phyloP scores from a whole-genome alignment of 1,139 yeast genomes.

The Candida tunisiensis region DNA sequence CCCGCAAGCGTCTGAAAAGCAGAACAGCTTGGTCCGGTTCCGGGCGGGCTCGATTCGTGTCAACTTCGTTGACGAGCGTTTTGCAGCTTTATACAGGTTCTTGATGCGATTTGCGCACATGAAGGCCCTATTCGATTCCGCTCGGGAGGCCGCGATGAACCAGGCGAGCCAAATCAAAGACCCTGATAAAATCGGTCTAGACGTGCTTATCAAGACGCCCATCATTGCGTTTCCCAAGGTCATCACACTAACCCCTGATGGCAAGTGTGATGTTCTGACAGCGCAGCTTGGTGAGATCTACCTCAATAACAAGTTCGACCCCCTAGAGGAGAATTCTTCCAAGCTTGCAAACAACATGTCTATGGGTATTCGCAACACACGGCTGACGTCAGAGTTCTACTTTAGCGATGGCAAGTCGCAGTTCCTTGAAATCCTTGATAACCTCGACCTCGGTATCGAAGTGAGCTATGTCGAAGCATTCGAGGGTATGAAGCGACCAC shows the following conservation, averaged over 20 bases:
- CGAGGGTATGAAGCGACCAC: constrained; percentile 26
- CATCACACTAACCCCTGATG: constrained; percentile 9
- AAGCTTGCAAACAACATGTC: constrained; percentile 30
- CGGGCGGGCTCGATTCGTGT: constrained; percentile 60
- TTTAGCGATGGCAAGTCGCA: constrained; percentile 32
- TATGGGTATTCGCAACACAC: constrained; percentile 60
- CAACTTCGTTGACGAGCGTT: constrained; percentile 69
- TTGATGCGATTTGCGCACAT: constrained; percentile 63
- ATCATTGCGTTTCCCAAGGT: constrained; percentile 61
- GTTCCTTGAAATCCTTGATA: constrained; percentile 46
- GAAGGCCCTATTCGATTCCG: constrained; percentile 77
- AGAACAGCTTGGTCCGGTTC: constrained; percentile 44
- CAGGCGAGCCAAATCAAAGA: constrained; percentile 50
- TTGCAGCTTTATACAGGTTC: constrained; percentile 48
- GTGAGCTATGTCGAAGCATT: constrained; percentile 35
- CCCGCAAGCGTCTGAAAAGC: constrained; percentile 25
- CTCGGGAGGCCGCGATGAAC: constrained; percentile 70
- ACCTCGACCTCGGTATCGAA: constrained; percentile 47
- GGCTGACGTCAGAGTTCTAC: constrained; percentile 42
- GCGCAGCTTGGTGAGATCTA: constrained; percentile 74
- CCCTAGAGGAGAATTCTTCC: constrained; percentile 10
- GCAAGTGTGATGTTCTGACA: constrained; percentile 39
- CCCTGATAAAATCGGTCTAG: constrained; percentile 50
- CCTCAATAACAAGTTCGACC: constrained; percentile 42
- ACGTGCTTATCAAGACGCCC: constrained; percentile 65